phyloP scores from a whole-genome alignment of 176 grass and related monocot genomes.

The Secale cereale region DNA sequence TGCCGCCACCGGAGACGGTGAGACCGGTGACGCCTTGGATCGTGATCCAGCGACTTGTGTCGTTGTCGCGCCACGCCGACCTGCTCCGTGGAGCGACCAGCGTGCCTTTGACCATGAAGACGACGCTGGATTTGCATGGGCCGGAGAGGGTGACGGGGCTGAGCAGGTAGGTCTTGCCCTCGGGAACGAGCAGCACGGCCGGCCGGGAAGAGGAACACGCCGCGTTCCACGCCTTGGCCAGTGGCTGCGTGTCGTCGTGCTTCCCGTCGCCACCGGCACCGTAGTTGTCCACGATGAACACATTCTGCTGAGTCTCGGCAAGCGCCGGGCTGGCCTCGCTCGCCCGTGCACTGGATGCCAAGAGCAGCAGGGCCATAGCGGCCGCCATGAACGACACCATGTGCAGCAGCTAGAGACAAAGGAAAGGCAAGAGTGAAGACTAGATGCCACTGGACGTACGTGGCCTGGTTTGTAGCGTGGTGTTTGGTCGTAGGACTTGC shows the following conservation, averaged over 20 bases:
- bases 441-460: background rate
- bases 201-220: slow-evolving; percentile 50
- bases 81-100: slow-evolving; percentile 52
- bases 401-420: background rate
- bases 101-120: slow-evolving; percentile 42
- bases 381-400: background rate
- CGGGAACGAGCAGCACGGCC: slow-evolving; percentile 50
- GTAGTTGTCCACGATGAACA: slow-evolving; percentile 47
- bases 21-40: slow-evolving; percentile 31
- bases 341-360: background rate
- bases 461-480: background rate
- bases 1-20: slow-evolving; percentile 47
- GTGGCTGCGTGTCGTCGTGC: slow-evolving; percentile 54
- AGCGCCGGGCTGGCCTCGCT: background rate
- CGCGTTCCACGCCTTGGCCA: slow-evolving; percentile 39
- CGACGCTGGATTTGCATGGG: slow-evolving; percentile 55
- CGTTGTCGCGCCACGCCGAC: slow-evolving; percentile 25
- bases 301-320: background rate
- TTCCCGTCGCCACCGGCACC: slow-evolving; percentile 49
- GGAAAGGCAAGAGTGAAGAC: background rate
- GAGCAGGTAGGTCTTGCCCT: slow-evolving; percentile 48
- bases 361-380: background rate
- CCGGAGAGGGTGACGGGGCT: slow-evolving; percentile 40
- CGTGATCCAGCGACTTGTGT: slow-evolving; percentile 34
- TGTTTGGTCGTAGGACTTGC: background rate